Evolutionary conservation across 225 moss, liverwort and hornwort species (phyloP).

Genomic region (Climacium dendroides): DNA sequence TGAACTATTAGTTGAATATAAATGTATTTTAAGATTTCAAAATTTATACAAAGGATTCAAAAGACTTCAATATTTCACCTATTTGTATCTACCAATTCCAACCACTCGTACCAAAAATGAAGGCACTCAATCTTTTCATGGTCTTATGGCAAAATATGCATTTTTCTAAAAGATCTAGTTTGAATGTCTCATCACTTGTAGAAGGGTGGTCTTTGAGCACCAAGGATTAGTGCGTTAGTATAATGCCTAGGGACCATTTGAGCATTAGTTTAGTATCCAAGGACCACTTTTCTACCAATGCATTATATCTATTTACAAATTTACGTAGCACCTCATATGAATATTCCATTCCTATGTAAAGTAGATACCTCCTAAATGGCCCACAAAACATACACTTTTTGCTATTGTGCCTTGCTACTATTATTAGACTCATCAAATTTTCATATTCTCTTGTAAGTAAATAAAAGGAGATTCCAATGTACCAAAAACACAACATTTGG

Average conservation of each 20-base stretch:
- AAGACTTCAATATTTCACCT: not conserved
- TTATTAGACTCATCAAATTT: not conserved
- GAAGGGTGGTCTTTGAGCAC: not conserved
- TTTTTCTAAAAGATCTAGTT: not conserved
- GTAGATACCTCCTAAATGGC: fast-evolving
- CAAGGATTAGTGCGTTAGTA: not conserved
- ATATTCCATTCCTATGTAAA: not conserved
- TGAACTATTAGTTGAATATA: fast-evolving
- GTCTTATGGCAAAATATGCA: not conserved
- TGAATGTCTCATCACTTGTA: not conserved
- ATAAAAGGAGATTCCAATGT: too few species aligned
- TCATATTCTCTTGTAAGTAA: too few species aligned
- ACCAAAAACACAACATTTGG: too few species aligned
- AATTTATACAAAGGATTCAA: not conserved
- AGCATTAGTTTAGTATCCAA: not conserved
- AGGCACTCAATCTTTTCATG: not conserved
- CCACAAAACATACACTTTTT: too few species aligned
- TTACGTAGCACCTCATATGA: fast-evolving
- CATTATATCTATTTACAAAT: not conserved
- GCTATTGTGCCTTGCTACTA: fast-evolving
- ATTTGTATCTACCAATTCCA: not conserved
- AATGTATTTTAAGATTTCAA: too few species aligned
- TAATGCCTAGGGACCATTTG: not conserved
- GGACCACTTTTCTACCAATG: not conserved
- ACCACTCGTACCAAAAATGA: not conserved